Evolutionary conservation across 352 stramenopile genomes (phyloP).

Genomic region (Globisporangium sylvaticum): DNA sequence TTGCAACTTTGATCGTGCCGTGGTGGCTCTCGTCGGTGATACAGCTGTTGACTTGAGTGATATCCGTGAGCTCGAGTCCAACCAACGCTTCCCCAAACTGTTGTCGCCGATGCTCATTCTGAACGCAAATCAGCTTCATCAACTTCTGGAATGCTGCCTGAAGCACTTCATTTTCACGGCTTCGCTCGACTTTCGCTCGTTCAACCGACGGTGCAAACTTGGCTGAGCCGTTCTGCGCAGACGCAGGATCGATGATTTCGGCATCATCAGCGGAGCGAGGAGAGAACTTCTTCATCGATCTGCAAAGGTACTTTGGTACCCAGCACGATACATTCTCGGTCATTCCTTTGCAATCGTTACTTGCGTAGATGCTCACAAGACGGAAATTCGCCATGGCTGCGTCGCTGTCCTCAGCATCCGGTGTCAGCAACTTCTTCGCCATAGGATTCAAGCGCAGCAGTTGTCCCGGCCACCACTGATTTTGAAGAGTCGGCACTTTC

Average conservation of each 20-base stretch:
- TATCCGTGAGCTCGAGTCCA: constrained; percentile 9
- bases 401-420: constrained; percentile 27
- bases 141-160: constrained; percentile 32
- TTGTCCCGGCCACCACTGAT: constrained; percentile 75
- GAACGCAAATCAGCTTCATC: constrained; percentile 19
- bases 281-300: constrained; percentile 31
- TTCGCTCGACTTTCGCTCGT: constrained; percentile 22
- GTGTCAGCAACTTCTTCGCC: constrained; percentile 42
- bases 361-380: constrained; percentile 60
- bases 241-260: neutral
- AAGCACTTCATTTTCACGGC: constrained; percentile 23
- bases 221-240: neutral
- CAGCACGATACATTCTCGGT: constrained; percentile 63
- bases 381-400: constrained; percentile 36
- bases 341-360: constrained; percentile 20
- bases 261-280: neutral
- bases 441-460: constrained; percentile 63
- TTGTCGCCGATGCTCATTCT: neutral
- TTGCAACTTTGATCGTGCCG: neutral
- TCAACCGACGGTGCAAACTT: constrained; percentile 23
- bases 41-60: neutral
- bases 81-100: constrained; percentile 13
- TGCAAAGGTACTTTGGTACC: constrained; percentile 73
- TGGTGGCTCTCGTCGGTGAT: neutral
- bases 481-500: constrained; percentile 51